A percentile compares a stretch with the other conserved stretches of the same genome.
Evolutionary conservation across 495 filamentous ascomycete species (phyloP).

Genomic region (Physcia stellaris): DNA sequence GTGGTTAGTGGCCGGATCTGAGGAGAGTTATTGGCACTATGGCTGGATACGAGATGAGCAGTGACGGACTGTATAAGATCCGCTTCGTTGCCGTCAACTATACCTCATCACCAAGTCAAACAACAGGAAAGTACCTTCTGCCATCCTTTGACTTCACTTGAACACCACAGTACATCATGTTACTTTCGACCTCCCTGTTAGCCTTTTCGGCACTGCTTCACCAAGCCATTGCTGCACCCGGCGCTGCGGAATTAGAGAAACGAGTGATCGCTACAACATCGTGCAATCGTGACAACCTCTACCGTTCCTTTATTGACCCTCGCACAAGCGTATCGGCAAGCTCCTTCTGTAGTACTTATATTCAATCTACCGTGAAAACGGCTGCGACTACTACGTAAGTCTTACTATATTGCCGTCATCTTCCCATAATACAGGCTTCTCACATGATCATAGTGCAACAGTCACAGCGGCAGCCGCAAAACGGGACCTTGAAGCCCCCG

Average conservation of each 20-base stretch:
- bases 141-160: too few species aligned
- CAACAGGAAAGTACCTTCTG: too few species aligned
- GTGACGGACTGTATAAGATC: too few species aligned
- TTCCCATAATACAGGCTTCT: not conserved
- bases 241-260: not conserved
- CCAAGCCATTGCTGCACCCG: slow-evolving; percentile 1
- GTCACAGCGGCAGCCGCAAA: too few species aligned
- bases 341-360: slow-evolving; percentile 2
- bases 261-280: not conserved
- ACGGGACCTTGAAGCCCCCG: too few species aligned
- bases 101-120: too few species aligned
- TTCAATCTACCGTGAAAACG: not conserved
- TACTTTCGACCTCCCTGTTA: too few species aligned
- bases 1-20: too few species aligned
- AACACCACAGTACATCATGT: too few species aligned
- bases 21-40: too few species aligned
- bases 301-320: not conserved
- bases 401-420: not conserved
- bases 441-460: not conserved
- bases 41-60: too few species aligned
- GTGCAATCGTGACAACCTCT: not conserved
- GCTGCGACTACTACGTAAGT: not conserved
- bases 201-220: not conserved
- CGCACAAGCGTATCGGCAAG: not conserved
- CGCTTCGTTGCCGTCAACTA: too few species aligned